Conservation (phyloP, 164 flowering plant species). For the grape (Vitis vinifera) region DNA sequence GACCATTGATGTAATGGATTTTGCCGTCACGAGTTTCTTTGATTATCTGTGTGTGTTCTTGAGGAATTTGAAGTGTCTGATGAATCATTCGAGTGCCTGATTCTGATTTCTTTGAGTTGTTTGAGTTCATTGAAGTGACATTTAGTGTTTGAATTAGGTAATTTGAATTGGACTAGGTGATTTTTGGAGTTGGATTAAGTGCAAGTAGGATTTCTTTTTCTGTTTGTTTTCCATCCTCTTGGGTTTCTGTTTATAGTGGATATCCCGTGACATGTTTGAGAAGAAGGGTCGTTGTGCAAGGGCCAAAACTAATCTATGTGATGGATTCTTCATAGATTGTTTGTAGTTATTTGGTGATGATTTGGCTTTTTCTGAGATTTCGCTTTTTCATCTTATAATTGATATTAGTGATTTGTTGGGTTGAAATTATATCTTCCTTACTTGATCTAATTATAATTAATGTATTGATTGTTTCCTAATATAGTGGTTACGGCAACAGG, state of each 20-base stretch:
- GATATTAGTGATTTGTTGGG: conserved; percentile 11
- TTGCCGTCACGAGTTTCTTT: background rate
- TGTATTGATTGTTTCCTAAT: conserved; percentile 7
- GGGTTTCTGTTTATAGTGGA: background rate
- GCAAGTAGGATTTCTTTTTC: background rate
- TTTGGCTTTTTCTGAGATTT: background rate
- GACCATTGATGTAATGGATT: too few species aligned
- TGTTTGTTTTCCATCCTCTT: background rate
- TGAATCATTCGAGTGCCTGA: background rate
- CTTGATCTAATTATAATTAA: background rate
- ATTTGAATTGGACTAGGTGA: too few species aligned
- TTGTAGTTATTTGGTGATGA: background rate
- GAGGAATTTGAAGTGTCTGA: background rate
- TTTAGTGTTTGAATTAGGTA: background rate
- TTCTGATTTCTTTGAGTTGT: background rate
- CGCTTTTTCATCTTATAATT: background rate
- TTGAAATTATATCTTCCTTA: conserved; percentile 4
- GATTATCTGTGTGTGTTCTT: background rate
- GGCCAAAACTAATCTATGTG: too few species aligned
- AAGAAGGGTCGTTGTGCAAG: background rate
- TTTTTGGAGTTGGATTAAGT: too few species aligned
- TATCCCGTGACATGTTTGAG: background rate
- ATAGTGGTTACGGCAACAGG: conserved; percentile 22
- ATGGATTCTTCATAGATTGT: background rate
- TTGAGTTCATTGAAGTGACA: background rate